Evolutionary conservation across 1,139 yeast species (phyloP).

Genomic region (Geotrichum histeridarum): DNA sequence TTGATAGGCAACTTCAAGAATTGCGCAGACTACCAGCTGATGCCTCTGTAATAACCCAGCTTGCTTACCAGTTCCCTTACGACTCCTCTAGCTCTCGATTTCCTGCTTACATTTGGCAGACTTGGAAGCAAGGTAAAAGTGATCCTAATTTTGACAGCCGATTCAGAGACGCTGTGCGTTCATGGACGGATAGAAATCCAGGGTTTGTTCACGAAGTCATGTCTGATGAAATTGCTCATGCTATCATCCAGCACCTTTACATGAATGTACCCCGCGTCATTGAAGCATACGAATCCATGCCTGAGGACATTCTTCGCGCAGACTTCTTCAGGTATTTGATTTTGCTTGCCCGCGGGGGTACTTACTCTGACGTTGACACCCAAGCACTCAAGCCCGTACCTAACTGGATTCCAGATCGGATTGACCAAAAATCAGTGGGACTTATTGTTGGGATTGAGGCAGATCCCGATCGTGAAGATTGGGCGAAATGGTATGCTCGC

Average conservation of each 20-base stretch:
- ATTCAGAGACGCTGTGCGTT: constrained; percentile 47
- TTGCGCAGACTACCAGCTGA: constrained; percentile 58
- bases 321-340: constrained; percentile 87
- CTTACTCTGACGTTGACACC: constrained; percentile 88
- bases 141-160: constrained; percentile 44
- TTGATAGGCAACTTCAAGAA: constrained; percentile 53
- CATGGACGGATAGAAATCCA: constrained; percentile 60
- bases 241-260: constrained; percentile 58
- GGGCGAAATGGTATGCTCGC: constrained; percentile 67
- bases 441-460: constrained; percentile 85
- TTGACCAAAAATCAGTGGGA: constrained; percentile 47
- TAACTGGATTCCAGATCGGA: constrained; percentile 54
- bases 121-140: constrained; percentile 72
- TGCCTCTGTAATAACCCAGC: constrained; percentile 40
- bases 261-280: constrained; percentile 72
- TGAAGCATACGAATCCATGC: constrained; percentile 70
- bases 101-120: constrained; percentile 86
- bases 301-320: constrained; percentile 73
- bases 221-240: constrained; percentile 63
- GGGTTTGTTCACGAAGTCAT: constrained; percentile 67
- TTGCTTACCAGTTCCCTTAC: constrained; percentile 68
- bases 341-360: constrained; percentile 84
- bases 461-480: constrained; percentile 77
- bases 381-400: constrained; percentile 53
- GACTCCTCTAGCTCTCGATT: constrained; percentile 49